These are phyloP conservation scores for Cephalotrichum gorgonifer DNA, from an alignment of 2,329 filamentous ascomycete species.

Conservation along the genomic window DNA sequence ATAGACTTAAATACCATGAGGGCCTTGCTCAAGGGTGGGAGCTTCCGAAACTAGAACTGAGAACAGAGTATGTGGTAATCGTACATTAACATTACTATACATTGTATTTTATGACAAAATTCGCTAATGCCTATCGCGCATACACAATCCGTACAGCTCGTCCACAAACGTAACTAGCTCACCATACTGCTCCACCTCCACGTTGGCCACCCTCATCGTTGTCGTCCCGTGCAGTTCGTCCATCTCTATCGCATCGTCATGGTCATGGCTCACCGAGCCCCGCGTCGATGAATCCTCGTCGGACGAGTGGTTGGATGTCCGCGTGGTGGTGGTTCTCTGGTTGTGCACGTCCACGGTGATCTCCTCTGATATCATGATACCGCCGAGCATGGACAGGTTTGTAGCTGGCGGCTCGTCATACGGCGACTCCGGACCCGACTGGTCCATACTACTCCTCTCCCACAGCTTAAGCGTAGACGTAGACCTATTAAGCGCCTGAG, in stretches of 20 bases:
- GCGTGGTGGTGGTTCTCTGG: background rate
- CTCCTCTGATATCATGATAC: constrained; percentile 54
- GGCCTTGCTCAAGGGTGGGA: no score
- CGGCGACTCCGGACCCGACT: constrained; percentile 5
- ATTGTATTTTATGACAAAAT: no score
- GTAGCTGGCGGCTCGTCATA: constrained; percentile 8
- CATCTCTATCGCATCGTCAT: constrained; percentile 5
- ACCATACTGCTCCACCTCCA: constrained; percentile 22
- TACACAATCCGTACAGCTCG: constrained; percentile 25
- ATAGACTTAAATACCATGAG: no score
- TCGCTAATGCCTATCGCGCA: constrained; percentile 1
- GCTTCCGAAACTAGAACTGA: no score
- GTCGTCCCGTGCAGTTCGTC: constrained; percentile 12
- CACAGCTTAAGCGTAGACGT: constrained; percentile 22
- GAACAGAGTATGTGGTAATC: no score
- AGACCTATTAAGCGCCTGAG: constrained; percentile 15
- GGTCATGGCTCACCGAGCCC: constrained; percentile 1
- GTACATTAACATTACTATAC: background rate
- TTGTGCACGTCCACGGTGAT: constrained; percentile 33
- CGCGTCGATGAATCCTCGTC: constrained; percentile 1
- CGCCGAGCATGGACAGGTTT: constrained; percentile 27
- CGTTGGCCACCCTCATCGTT: constrained; percentile 16
- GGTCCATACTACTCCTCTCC: constrained; percentile 10
- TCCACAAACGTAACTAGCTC: constrained; percentile 31
- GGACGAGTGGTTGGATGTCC: background rate